phyloP scores from a whole-genome alignment of 2,329 filamentous ascomycete genomes.

The Xylariaceae sp. region DNA sequence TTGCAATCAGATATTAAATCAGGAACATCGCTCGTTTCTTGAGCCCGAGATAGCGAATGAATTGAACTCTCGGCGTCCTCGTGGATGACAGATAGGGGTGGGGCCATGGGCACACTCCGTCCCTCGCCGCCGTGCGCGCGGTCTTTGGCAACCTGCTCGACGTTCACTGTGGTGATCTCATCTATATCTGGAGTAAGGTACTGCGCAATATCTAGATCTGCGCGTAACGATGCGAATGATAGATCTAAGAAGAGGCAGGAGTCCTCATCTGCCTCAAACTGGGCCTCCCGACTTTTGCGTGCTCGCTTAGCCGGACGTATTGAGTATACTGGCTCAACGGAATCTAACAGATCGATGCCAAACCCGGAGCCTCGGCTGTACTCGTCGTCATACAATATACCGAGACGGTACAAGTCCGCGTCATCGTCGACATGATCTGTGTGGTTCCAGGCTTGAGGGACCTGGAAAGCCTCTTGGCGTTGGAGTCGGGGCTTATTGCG shows the following conservation, averaged over 20 bases:
- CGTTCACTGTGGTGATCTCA: no score
- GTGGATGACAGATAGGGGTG: slow-evolving; percentile 14
- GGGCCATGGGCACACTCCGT: slow-evolving; percentile 1
- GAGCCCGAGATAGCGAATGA: slow-evolving; percentile 5
- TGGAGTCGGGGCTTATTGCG: slow-evolving; percentile 14
- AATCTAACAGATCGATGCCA: slow-evolving; percentile 16
- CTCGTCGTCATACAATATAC: slow-evolving; percentile 23
- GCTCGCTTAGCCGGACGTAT: slow-evolving; percentile 19
- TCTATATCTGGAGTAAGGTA: no score
- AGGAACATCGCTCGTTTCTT: slow-evolving; percentile 8
- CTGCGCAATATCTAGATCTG: slow-evolving; percentile 7
- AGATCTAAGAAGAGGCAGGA: slow-evolving; percentile 10
- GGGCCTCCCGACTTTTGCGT: slow-evolving; percentile 5
- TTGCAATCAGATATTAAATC: slow-evolving; percentile 16
- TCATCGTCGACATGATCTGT: slow-evolving; percentile 14
- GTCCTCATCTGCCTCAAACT: slow-evolving; percentile 3
- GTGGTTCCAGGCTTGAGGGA: slow-evolving; percentile 4
- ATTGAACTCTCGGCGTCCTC: slow-evolving; percentile 17
- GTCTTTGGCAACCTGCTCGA: no score
- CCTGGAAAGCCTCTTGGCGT: slow-evolving; percentile 25
- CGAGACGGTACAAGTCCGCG: slow-evolving; percentile 21
- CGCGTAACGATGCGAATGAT: slow-evolving; percentile 9
- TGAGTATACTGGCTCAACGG: slow-evolving; percentile 20
- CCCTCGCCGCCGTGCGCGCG: no score
- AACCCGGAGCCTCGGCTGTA: slow-evolving; percentile 16